phyloP scores from a whole-genome alignment of 345 rosid species.

The Gossypium stocksii region DNA sequence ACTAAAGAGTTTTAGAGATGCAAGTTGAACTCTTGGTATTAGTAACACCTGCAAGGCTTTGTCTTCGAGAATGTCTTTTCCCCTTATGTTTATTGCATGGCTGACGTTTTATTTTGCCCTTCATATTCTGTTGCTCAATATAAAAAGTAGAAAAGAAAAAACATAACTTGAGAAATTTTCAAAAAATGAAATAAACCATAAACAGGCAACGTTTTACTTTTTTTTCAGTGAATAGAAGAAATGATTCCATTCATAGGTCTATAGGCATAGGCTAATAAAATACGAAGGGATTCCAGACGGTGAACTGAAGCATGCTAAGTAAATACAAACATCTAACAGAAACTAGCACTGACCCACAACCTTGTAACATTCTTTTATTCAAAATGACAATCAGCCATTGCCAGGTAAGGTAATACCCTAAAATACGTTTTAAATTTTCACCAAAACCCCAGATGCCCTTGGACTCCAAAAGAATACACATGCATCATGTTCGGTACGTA shows the following conservation, averaged over 20 bases:
- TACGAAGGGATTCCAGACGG: not conserved
- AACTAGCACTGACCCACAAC: not conserved
- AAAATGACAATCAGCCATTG: not conserved
- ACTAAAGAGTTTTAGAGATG: not conserved
- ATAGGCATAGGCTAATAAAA: not conserved
- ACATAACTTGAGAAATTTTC: conserved; percentile 5
- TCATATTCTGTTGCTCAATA: conserved; percentile 37
- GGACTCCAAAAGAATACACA: not conserved
- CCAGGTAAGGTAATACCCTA: not conserved
- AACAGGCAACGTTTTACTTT: not conserved
- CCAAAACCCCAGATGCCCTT: not conserved
- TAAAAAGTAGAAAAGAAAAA: not conserved
- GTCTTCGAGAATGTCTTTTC: conserved; percentile 41
- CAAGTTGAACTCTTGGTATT: conserved; percentile 13
- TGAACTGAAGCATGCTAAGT: not conserved
- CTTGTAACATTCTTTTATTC: not conserved
- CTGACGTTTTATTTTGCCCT: conserved; percentile 24
- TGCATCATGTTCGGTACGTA: not conserved
- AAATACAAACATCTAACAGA: not conserved
- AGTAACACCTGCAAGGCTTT: conserved; percentile 80
- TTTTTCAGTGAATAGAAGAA: not conserved
- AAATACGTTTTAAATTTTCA: not conserved
- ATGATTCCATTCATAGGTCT: not conserved
- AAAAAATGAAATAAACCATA: not conserved
- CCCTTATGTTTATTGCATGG: conserved; percentile 32